phyloP scores from a whole-genome alignment of 495 filamentous ascomycete species.

The Penicillium coprophilum region DNA sequence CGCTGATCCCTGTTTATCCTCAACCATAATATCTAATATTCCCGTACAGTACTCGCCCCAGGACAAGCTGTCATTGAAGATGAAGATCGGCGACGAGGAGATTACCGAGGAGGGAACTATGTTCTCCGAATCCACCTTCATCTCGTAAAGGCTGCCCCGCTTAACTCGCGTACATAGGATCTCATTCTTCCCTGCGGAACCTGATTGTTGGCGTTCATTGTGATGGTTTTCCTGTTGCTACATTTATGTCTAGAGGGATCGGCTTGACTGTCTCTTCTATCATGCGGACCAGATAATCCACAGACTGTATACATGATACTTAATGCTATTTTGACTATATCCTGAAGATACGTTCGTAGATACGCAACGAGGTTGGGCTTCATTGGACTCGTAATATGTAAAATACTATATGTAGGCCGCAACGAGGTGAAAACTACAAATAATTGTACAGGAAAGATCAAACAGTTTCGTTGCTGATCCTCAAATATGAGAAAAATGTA shows the following conservation, averaged over 20 bases:
- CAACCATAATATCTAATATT: neutral
- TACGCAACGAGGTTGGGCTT: neutral
- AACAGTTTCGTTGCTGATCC: neutral
- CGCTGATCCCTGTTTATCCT: neutral
- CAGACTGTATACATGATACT: conserved; percentile 39
- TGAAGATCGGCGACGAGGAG: conserved; percentile 79
- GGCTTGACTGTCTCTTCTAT: conserved; percentile 14
- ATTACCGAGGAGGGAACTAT: conserved; percentile 71
- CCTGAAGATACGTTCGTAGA: neutral
- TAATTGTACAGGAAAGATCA: conserved; percentile 11
- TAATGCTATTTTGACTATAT: conserved; percentile 38
- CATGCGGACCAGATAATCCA: conserved; percentile 31
- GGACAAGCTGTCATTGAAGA: conserved; percentile 65
- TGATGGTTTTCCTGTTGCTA: conserved; percentile 25
- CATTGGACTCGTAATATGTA: neutral
- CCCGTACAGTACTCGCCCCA: conserved; percentile 60
- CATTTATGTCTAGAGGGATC: conserved; percentile 25
- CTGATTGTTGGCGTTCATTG: conserved; percentile 20
- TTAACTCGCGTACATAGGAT: conserved; percentile 37
- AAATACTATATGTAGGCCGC: neutral
- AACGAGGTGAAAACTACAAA: conserved; percentile 11
- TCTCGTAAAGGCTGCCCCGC: conserved; percentile 53
- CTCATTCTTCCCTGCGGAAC: conserved; percentile 20
- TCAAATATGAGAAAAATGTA: conserved; percentile 11
- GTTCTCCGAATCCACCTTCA: conserved; percentile 90